A percentile compares a stretch with the other conserved stretches of the same genome.
Conservation (phyloP, 176 grass and related monocot species). For the Carex cristatella region DNA sequence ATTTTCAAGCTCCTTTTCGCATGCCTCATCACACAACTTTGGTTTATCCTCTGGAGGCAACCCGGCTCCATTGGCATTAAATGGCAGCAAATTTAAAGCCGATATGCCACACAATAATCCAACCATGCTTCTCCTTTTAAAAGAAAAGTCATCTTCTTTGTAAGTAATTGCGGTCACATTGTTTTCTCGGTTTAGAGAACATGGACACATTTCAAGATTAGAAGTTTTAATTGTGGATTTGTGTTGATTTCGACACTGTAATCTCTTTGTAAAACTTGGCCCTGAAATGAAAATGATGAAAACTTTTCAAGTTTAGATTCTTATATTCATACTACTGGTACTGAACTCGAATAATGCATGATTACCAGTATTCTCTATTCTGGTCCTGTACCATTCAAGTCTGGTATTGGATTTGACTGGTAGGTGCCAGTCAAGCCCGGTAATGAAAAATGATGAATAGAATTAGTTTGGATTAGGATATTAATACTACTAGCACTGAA, state of each 20-base stretch:
- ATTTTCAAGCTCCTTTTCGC: slow-evolving; percentile 84
- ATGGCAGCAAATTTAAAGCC: slow-evolving; percentile 17
- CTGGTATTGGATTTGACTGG: too few species aligned
- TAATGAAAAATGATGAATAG: neutral
- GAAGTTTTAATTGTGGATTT: slow-evolving; percentile 13
- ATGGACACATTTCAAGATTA: slow-evolving; percentile 19
- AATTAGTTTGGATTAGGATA: neutral
- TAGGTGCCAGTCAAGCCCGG: too few species aligned
- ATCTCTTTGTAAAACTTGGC: slow-evolving; percentile 25
- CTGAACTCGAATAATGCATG: neutral
- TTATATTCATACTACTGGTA: neutral
- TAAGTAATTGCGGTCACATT: neutral
- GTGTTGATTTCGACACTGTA: slow-evolving; percentile 20
- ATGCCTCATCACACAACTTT: slow-evolving; percentile 60
- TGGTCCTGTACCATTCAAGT: neutral
- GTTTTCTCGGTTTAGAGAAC: neutral
- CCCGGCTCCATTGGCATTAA: slow-evolving; percentile 48
- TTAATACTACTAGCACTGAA: neutral
- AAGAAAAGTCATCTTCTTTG: neutral
- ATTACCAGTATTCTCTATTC: neutral
- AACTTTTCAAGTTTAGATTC: too few species aligned
- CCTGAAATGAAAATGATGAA: slow-evolving; percentile 20
- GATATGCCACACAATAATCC: slow-evolving; percentile 38
- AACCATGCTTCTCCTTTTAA: slow-evolving; percentile 37
- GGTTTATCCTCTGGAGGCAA: slow-evolving; percentile 95